Conservation (phyloP, 73 alveolate genomes). For the Durusdinium trenchii region DNA sequence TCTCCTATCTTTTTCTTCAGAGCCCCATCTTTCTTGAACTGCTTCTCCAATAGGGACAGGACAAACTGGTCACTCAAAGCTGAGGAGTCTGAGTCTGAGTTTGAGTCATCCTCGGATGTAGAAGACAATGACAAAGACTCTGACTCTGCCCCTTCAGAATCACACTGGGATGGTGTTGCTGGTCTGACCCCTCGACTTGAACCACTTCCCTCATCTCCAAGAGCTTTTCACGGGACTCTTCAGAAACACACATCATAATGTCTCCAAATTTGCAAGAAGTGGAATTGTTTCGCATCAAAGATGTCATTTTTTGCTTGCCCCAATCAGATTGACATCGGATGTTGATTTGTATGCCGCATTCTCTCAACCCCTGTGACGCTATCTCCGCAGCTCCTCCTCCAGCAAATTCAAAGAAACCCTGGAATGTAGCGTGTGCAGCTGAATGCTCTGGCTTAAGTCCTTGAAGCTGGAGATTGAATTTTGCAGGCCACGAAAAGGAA, state of each 20-base stretch:
- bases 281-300: neutral
- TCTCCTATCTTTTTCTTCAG: neutral
- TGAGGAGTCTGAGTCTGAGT: neutral
- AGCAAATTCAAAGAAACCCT: constrained; percentile 27
- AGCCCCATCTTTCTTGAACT: neutral
- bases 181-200: neutral
- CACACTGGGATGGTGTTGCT: neutral
- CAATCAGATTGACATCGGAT: neutral
- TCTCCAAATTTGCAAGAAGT: neutral
- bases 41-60: neutral
- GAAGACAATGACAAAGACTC: too few species aligned
- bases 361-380: neutral
- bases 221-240: neutral
- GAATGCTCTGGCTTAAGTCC: too few species aligned
- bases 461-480: too few species aligned
- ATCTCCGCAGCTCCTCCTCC: constrained; percentile 21
- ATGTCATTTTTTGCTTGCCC: neutral
- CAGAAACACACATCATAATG: neutral
- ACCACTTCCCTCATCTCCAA: neutral
- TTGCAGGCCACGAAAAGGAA: too few species aligned
- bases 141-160: neutral
- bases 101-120: neutral
- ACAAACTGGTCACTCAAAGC: neutral
- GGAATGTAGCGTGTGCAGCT: too few species aligned
- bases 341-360: neutral